Percentiles rank a stretch among this genome's conserved stretches.
These are phyloP conservation scores for Plantago major DNA, from an alignment of 257 asterid genomes.

Conservation along the genomic window DNA sequence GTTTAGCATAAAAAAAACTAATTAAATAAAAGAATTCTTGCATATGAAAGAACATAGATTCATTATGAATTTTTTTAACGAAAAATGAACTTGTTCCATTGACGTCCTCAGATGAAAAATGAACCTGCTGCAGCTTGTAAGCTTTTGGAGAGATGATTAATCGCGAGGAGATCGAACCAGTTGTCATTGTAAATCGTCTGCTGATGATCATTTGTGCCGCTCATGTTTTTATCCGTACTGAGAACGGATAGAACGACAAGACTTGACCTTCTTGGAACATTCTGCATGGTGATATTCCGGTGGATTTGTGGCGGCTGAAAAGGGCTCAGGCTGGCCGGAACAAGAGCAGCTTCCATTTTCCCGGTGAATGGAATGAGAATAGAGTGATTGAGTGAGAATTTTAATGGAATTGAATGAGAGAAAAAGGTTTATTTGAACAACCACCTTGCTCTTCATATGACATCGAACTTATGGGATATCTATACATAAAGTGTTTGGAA, in stretches of 20 bases:
- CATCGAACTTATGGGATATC: no score
- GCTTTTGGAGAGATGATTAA: slow-evolving; percentile 61
- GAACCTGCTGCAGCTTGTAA: slow-evolving; percentile 58
- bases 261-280: slow-evolving; percentile 11
- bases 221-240: slow-evolving; percentile 19
- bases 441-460: not conserved
- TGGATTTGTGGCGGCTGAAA: slow-evolving; percentile 21
- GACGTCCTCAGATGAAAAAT: not conserved
- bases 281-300: slow-evolving; percentile 29
- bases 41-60: not conserved
- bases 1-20: no score
- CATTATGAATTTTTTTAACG: not conserved
- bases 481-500: no score
- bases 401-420: not conserved
- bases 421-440: slow-evolving; percentile 25
- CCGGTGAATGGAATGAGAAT: not conserved
- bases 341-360: slow-evolving; percentile 36
- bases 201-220: not conserved
- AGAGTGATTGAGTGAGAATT: not conserved
- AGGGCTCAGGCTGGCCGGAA: slow-evolving; percentile 17
- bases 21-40: no score
- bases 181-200: slow-evolving; percentile 45
- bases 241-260: slow-evolving; percentile 23
- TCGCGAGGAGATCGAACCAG: slow-evolving; percentile 69
- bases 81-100: not conserved